phyloP scores from a whole-genome alignment of 2,329 filamentous ascomycete genomes.

The Endocalyx cinctus region DNA sequence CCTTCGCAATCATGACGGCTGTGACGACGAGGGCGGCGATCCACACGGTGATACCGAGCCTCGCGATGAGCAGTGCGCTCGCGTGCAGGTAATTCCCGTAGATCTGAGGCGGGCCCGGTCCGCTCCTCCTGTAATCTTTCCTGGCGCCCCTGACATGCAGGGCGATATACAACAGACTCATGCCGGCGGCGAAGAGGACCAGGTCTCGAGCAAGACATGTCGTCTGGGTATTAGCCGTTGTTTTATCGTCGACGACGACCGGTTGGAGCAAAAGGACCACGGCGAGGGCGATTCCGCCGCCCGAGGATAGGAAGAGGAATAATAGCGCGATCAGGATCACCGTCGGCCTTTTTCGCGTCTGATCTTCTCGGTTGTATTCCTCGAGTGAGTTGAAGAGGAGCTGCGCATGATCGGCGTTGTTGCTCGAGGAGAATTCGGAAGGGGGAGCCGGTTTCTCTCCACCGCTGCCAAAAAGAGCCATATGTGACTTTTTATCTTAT shows the following conservation, averaged over 20 bases:
- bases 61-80: slow-evolving; percentile 24
- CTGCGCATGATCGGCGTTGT: slow-evolving; percentile 14
- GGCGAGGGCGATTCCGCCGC: slow-evolving; percentile 22
- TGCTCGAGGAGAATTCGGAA: no score
- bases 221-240: no score
- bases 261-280: slow-evolving; percentile 21
- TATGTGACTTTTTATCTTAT: no score
- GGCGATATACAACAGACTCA: slow-evolving; percentile 22
- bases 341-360: slow-evolving; percentile 14
- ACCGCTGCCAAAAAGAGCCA: no score
- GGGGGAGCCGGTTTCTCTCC: no score
- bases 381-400: slow-evolving; percentile 20
- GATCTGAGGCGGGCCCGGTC: slow-evolving; percentile 20
- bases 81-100: slow-evolving; percentile 25
- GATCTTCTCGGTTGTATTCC: slow-evolving; percentile 16
- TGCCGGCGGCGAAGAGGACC: slow-evolving; percentile 22
- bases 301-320: slow-evolving; percentile 24
- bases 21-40: slow-evolving; percentile 25
- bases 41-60: slow-evolving; percentile 26
- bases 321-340: slow-evolving; percentile 23
- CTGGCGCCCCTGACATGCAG: slow-evolving; percentile 25
- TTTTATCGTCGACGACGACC: slow-evolving; percentile 11
- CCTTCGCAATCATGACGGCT: slow-evolving; percentile 20
- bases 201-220: slow-evolving; percentile 26
- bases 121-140: slow-evolving; percentile 15